Evolutionary conservation across 768 basidiomycete genomes (phyloP), one percentile per base, ranked within the genome.

Genomic region (Pholiota conissans): DNA sequence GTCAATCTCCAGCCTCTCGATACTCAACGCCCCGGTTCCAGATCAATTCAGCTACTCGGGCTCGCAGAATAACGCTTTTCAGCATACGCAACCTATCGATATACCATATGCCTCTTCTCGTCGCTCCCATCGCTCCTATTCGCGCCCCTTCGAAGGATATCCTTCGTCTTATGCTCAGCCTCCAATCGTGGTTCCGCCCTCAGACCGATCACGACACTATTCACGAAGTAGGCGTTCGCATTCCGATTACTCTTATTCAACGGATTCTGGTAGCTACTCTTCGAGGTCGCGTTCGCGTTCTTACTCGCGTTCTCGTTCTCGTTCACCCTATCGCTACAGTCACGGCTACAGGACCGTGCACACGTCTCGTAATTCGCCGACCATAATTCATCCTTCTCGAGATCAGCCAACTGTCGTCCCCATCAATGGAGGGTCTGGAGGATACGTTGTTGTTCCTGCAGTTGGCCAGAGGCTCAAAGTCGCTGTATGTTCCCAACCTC

Each of bases 401-500:
- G 42, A 58, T 35, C 34, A 57, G n/a, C 59, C 64, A 10, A 59
- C 60, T 8, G 45, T 65, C 5, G 57, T 65, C 14, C 61, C 64
- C 7, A 58, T 65, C 5, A 60, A 61, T 37, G 59, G 59, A 13
- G 64, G 64, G 5, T 29, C 29, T 22, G 61, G 61, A 13, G 64
- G 64, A n/a, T 65, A 62, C 37, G 61, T 62, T 26, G 61, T 65
- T 29, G 55, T 62, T 14, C 64, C 64, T 8, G 49, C 61, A 16
- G 61, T 56, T 8, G 64, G 64, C 3, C 68, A 40, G 76, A 57
- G 32, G 1, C 30, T 64, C 24, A 58, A 53, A 20, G 63, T 64
- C 11, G 51, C 61, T 26, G 63, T 64, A 37, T 34, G 63, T 60
- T 45, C 42, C 50, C 22, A 29, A 14, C 30, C 30, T 32, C 30